Conservation (phyloP, 441 rosid genomes). For the Populus hybrid region DNA sequence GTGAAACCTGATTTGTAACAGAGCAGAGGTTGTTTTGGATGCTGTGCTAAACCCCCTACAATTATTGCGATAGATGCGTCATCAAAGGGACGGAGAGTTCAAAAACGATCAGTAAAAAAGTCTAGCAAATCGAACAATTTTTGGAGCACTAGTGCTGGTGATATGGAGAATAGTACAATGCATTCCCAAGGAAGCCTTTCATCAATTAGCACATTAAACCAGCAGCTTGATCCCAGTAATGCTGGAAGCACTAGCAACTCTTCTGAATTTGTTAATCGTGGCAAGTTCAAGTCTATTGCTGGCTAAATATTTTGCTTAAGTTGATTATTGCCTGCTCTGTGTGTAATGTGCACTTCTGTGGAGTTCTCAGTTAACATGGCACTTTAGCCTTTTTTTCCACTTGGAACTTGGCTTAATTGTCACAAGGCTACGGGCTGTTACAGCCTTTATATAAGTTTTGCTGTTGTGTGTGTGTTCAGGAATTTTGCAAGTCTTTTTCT, state of each 20-base stretch:
- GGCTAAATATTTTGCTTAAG: neutral
- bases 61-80: constrained; percentile 45
- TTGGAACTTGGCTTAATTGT: neutral
- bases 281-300: constrained; percentile 38
- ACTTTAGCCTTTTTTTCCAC: neutral
- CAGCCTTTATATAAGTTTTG: neutral
- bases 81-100: constrained; percentile 45
- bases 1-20: constrained; percentile 56
- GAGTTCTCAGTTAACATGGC: neutral
- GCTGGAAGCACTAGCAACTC: constrained; percentile 50
- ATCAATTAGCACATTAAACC: constrained; percentile 38
- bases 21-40: constrained; percentile 90
- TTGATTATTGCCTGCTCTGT: neutral
- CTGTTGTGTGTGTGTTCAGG: neutral
- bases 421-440: neutral
- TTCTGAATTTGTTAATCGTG: constrained; percentile 69
- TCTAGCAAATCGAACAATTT: constrained; percentile 42
- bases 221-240: constrained; percentile 33
- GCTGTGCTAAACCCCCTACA: constrained; percentile 46
- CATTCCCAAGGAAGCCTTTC: constrained; percentile 57
- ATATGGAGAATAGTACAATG: constrained; percentile 45
- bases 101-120: constrained; percentile 35
- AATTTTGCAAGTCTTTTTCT: neutral
- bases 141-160: constrained; percentile 53
- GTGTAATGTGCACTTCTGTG: neutral